Base-by-base conservation (phyloP, 108 stramenopile genomes). In the Skeletonema marinoi region DNA sequence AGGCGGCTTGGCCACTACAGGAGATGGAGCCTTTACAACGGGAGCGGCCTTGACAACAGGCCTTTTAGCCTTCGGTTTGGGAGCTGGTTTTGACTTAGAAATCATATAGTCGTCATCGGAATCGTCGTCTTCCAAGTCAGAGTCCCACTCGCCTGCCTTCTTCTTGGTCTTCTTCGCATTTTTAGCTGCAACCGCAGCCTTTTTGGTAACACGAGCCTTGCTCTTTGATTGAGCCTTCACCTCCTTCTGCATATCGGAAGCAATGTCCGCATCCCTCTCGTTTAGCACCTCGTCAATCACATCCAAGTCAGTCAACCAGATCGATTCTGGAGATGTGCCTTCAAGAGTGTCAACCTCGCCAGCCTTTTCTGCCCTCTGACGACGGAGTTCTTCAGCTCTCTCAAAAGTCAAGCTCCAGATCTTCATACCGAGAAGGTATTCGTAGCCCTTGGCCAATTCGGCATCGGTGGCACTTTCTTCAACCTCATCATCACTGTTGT, bases 361-460 rank as follows among this genome's bases (percentile, higher is more conserved):
- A 6, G 89, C 84, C 82, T 98, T 97, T 59, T 88, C 94, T 42
- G 70, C 88, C 36, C 95, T 93, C 75, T 98, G 84, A 38, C 61
- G 85, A 31, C 90, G 88, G 51, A 99, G 91, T 65, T 96, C 83
- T 46, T 92, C 87, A 9, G 98, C 98, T 75, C 91, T 96, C 85
- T 99, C 99, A 50, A 86, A 86, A 0, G 99, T 99, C n/a, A 99
- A 87, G 56, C 82, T 92, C 98, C 98, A 99, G 65, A 99, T 88
- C 81, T 97, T 97, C 98, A 99, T 98, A 60, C 96, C 94, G 30
- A 99, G 92, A 33, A 99, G 89, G 86, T 99, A 99, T 77, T 99
- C 97, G 82, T 98, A 99, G 0, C 99, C 99, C 67, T 89, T 92
- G 21, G 95, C 88, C 36, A 98, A 87, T 38, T 88, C 84, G 51